phyloP scores from a whole-genome alignment of 1,284 basidiomycete species.

The Ustilago shanxiensis region DNA sequence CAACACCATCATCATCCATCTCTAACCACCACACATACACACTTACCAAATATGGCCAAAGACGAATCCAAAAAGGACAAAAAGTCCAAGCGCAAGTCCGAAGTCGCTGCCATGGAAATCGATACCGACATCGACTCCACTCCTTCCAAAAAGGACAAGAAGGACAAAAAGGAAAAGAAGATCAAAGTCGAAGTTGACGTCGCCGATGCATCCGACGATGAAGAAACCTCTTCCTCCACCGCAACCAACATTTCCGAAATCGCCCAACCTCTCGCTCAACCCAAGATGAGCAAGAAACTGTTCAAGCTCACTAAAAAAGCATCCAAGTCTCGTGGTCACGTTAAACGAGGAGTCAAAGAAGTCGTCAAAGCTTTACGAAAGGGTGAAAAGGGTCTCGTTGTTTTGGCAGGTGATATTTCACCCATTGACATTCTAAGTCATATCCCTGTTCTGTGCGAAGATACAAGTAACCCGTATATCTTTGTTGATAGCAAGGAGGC shows the following conservation, averaged over 20 bases:
- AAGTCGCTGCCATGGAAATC: slow-evolving; percentile 50
- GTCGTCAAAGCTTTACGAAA: slow-evolving; percentile 69
- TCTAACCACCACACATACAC: neutral
- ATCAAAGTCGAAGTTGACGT: slow-evolving; percentile 24
- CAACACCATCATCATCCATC: slow-evolving; percentile 5
- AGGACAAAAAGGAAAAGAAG: slow-evolving; percentile 61
- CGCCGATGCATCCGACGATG: slow-evolving; percentile 48
- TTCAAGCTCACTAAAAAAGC: slow-evolving; percentile 70
- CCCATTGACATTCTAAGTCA: slow-evolving; percentile 99
- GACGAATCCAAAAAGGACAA: slow-evolving; percentile 65
- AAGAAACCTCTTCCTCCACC: slow-evolving; percentile 30
- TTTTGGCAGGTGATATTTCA: slow-evolving; percentile 96
- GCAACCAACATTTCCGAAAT: slow-evolving; percentile 55
- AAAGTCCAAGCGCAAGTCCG: slow-evolving; percentile 58
- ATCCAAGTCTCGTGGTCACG: slow-evolving; percentile 67
- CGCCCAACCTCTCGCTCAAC: slow-evolving; percentile 63
- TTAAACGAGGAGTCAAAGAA: slow-evolving; percentile 70
- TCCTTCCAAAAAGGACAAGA: slow-evolving; percentile 56
- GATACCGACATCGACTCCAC: slow-evolving; percentile 39
- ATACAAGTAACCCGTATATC: slow-evolving; percentile 92
- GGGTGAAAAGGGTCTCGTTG: slow-evolving; percentile 75
- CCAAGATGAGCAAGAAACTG: slow-evolving; percentile 67
- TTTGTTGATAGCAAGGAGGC: slow-evolving; percentile 75
- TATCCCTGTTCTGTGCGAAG: slow-evolving; percentile 93
- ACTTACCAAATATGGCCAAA: slow-evolving; percentile 49